Percentiles rank a stretch among this genome's conserved stretches.
Evolutionary conservation across 768 basidiomycete species (phyloP).

Genomic region (Gloeostereum incarnatum): DNA sequence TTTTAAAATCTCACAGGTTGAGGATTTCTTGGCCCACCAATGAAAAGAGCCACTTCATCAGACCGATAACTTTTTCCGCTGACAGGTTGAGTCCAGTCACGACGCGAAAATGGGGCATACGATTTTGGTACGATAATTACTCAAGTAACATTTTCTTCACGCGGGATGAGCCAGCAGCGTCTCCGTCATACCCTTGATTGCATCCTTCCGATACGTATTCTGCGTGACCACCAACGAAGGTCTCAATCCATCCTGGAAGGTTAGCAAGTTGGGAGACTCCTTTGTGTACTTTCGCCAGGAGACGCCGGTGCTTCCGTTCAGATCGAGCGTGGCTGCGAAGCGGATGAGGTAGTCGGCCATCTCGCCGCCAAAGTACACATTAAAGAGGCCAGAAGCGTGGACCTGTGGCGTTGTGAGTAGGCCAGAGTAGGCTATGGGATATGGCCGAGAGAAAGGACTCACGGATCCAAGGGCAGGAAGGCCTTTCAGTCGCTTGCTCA

Average conservation of each 20-base stretch:
- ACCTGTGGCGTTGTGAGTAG: slow-evolving; percentile 14
- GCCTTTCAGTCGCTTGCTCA: slow-evolving; percentile 35
- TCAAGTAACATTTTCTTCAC: no score
- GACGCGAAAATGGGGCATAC: no score
- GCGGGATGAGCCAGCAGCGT: slow-evolving; percentile 22
- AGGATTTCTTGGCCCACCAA: no score
- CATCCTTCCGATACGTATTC: slow-evolving; percentile 33
- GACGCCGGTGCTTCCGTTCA: slow-evolving; percentile 26
- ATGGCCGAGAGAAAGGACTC: slow-evolving; percentile 6
- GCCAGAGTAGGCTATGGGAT: neutral
- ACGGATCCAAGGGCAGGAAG: slow-evolving; percentile 35
- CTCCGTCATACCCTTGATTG: slow-evolving; percentile 24
- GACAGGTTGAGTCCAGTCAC: no score
- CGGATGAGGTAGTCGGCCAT: slow-evolving; percentile 37
- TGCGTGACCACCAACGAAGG: slow-evolving; percentile 22
- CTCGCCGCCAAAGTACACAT: slow-evolving; percentile 30
- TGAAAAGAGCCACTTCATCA: no score
- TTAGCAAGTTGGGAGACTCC: slow-evolving; percentile 23
- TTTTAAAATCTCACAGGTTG: no score
- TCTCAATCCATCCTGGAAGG: slow-evolving; percentile 24
- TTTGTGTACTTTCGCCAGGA: slow-evolving; percentile 36
- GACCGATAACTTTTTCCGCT: no score
- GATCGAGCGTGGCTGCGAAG: slow-evolving; percentile 32
- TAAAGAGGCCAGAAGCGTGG: slow-evolving; percentile 32
- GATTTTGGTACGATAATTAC: no score